Evolutionary conservation across 306 rosid genomes (phyloP), one percentile per base, ranked within the genome.

Genomic region (Vigna angularis): DNA sequence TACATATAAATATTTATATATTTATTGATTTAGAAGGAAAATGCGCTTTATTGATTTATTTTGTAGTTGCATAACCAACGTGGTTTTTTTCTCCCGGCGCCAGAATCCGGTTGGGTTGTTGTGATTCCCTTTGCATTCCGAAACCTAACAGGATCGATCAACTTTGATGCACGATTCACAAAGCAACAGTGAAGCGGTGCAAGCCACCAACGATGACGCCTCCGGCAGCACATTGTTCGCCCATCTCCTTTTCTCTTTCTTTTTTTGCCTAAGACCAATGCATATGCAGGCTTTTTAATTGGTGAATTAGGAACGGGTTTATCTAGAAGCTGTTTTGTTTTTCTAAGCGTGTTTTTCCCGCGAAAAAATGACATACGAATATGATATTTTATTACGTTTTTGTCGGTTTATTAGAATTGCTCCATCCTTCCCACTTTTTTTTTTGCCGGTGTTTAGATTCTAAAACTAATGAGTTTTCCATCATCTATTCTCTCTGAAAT

Each of bases 141-240:
- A 73, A 48, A 81, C 84, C 84, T 81, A 74, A 81, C 8, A 24
- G 56, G 42, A 62, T 50, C 47, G 8, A 59, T 57, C 7, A 52
- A 48, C 14, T 36, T 71, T 24, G 50, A 82, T 82, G 82, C 2
- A 72, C 47, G 85, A 76, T 70, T 76, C 85, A 9, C 85, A 76
- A 70, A 55, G 82, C 45, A 82, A 76, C 79, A 82, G 75, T 50
- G 79, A 10, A 9, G 82, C 85, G 61, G 85, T 82, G 34, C 85
- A 76, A 76, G 85, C 82, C 30, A 82, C 82, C 70, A 71, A 82
- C 70, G 85, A 82, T 1, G 85, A 82, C 22, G 82, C 85, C 73
- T 76, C 85, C 48, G 79, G 82, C 47, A 76, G 85, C 58, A 82
- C 76, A 76, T 76, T 76, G 85, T 76, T 42, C 3, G 55, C 30